Conservation (phyloP, 2,329 filamentous ascomycete genomes). For the Botryotinia calthae region DNA sequence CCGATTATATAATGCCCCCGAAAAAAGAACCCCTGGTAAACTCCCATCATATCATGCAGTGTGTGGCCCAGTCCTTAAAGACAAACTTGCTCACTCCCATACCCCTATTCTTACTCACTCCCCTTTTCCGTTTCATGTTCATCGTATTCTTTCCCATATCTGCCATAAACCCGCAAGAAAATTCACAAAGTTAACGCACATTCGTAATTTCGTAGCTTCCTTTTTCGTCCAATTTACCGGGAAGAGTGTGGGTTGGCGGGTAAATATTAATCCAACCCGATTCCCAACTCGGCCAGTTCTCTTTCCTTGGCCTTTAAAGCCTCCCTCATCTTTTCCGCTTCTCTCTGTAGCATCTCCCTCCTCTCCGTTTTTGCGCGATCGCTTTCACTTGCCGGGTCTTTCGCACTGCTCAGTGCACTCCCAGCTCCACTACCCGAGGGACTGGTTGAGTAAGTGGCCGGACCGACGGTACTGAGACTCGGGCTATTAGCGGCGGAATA, state of each 20-base stretch:
- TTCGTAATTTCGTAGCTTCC: constrained; percentile 13
- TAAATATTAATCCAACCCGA: constrained; percentile 16
- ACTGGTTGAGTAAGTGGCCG: constrained; percentile 30
- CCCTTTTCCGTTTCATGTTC: neutral
- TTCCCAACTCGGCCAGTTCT: constrained; percentile 35
- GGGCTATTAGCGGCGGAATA: constrained; percentile 25
- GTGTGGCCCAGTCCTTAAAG: neutral
- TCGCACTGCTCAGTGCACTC: constrained; percentile 36
- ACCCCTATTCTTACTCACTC: constrained; percentile 1
- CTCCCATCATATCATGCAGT: neutral
- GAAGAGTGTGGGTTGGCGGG: neutral
- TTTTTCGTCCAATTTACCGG: neutral
- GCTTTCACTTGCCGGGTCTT: constrained; percentile 43
- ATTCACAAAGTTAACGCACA: neutral
- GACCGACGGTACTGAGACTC: constrained; percentile 15
- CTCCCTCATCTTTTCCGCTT: constrained; percentile 68
- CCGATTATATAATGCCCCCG: constrained; percentile 8
- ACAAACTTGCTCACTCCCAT: neutral
- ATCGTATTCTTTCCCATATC: neutral
- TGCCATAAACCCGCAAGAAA: neutral
- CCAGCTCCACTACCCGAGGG: constrained; percentile 40
- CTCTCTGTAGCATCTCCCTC: constrained; percentile 63
- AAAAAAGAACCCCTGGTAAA: constrained; percentile 3
- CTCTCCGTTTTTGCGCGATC: constrained; percentile 58
- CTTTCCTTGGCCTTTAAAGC: constrained; percentile 37